Base-by-base conservation (phyloP, 1,284 basidiomycete genomes). In the Ganoderma boninense region DNA sequence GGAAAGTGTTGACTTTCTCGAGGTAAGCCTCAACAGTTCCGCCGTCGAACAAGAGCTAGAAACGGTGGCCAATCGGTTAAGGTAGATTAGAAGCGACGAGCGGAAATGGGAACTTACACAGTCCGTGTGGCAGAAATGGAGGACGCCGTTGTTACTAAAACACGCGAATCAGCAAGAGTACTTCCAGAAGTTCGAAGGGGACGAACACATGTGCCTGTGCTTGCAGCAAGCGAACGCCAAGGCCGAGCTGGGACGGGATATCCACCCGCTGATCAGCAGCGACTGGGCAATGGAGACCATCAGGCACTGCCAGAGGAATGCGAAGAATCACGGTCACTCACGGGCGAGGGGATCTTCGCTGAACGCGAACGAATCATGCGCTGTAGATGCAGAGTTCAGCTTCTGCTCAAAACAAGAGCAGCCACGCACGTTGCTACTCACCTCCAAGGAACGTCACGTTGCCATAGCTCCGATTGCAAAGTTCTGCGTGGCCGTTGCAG, bases 191-290 rank as follows among this genome's bases (percentile, higher is more conserved):
- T 42, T 13, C 20, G 59, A 42, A 35, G 49, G 29, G 43, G 32
- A 72, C 80, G 49, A 73, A 75, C 75, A 77, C 82, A 77, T 94
- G 93, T 18, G 89, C 83, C 80, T 95, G 92, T 0, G 90, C 87
- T 80, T 95, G 94, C 3, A 95, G 83, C 67, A 94, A 83, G 14
- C 94, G 84, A 42, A 93, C 87, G 13, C 94, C 94, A 38, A 91
- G 87, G 40, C 83, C 81, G 70, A 95, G 82, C 78, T 93, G 92
- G 0, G 82, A 79, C 1, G 86, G 81, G 14, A 92, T 82, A 73
- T 89, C 83, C n/a, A 90, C 85, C 71, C 87, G 84, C 76, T 92
- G 90, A 74, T 89, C 87, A n/a, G 87, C 80, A 0, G 88, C 84
- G 46, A 89, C 88, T 89, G 62, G 38, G 62, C 4, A 23, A 20